Conservation (phyloP, 2,329 filamentous ascomycete species). For the Cordyceps farinosa region DNA sequence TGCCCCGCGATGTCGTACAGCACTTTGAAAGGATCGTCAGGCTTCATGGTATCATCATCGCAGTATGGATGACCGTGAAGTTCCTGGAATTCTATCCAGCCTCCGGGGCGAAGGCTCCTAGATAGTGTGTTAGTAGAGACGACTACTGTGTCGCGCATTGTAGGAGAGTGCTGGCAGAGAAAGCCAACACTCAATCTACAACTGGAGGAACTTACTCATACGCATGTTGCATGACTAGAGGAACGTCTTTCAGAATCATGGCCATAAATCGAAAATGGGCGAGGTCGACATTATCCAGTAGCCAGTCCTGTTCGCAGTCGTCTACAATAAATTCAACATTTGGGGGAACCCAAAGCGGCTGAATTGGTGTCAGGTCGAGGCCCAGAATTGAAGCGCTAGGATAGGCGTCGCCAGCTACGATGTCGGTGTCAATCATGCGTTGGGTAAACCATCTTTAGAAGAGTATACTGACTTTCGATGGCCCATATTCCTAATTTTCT, state of each 20-base stretch:
- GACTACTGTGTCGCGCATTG: neutral
- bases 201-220: conserved; percentile 30
- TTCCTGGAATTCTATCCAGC: conserved; percentile 51
- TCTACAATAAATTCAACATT: conserved; percentile 62
- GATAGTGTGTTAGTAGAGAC: neutral
- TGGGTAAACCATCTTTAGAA: neutral
- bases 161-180: neutral
- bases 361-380: conserved; percentile 44
- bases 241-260: conserved; percentile 48
- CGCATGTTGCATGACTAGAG: conserved; percentile 41
- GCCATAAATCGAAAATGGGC: conserved; percentile 51
- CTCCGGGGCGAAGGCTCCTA: conserved; percentile 32
- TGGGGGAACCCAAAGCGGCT: conserved; percentile 49
- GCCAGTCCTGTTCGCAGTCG: conserved; percentile 57
- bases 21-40: conserved; percentile 36
- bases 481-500: conserved; percentile 46
- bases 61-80: conserved; percentile 39
- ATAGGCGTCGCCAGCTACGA: conserved; percentile 38
- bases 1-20: conserved; percentile 32
- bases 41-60: conserved; percentile 43
- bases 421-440: neutral
- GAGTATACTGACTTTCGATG: conserved; percentile 39
- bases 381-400: conserved; percentile 40
- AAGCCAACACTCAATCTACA: no score
- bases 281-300: conserved; percentile 52